A percentile compares a stretch with the other conserved stretches of the same genome.
Evolutionary conservation across 352 stramenopile species (phyloP).

Genomic region (Hyaloperonospora brassicae): DNA sequence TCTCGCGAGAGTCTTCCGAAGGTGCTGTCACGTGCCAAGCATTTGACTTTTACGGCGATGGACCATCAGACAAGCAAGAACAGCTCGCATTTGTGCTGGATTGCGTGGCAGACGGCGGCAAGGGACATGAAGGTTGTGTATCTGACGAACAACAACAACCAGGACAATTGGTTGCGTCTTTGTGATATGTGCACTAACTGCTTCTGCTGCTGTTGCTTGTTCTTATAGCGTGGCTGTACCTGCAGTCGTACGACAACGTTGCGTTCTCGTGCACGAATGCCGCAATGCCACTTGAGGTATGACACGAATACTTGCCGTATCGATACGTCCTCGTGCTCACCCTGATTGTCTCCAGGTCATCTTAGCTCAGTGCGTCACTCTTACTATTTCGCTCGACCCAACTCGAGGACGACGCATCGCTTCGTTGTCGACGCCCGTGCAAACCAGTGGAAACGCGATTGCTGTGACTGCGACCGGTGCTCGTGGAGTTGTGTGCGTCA

Average conservation of each 20-base stretch:
- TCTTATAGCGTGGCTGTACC: slow-evolving; percentile 31
- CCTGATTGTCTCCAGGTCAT: slow-evolving; percentile 7
- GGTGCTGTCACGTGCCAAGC: slow-evolving; percentile 5
- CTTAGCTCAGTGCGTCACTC: slow-evolving; percentile 3
- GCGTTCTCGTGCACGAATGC: slow-evolving; percentile 12
- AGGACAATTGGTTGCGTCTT: not conserved
- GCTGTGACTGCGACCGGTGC: slow-evolving; percentile 39
- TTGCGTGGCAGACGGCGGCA: slow-evolving; percentile 3
- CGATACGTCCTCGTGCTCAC: slow-evolving; percentile 2
- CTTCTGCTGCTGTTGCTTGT: slow-evolving; percentile 5
- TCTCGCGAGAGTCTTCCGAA: slow-evolving; percentile 7
- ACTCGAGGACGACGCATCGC: slow-evolving; percentile 19
- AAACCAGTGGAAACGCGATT: slow-evolving; percentile 5
- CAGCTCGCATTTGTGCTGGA: slow-evolving; percentile 27
- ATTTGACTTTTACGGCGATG: slow-evolving; percentile 39
- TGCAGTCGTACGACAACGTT: slow-evolving; percentile 35
- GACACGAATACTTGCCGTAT: not conserved
- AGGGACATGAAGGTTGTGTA: slow-evolving; percentile 19
- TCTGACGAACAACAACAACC: not conserved
- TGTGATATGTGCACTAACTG: slow-evolving; percentile 1
- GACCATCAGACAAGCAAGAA: slow-evolving; percentile 21
- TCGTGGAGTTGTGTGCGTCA: slow-evolving; percentile 47
- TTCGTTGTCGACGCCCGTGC: slow-evolving; percentile 4
- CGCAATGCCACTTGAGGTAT: slow-evolving; percentile 17
- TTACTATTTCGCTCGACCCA: slow-evolving; percentile 19